Conservation (phyloP, 1,139 yeast genomes). For the Suhomyces coccinellae region DNA sequence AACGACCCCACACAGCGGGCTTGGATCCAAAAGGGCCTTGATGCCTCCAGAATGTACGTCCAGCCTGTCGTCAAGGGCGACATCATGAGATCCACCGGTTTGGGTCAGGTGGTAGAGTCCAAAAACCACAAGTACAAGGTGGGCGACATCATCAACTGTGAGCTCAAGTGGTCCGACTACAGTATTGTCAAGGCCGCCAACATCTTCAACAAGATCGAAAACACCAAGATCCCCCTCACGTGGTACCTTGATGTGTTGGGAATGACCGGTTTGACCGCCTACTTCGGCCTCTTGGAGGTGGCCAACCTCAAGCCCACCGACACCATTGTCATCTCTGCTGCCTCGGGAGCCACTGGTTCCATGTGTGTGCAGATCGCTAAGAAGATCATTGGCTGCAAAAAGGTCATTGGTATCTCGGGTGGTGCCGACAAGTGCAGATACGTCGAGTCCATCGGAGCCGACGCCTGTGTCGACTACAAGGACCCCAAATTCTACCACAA, state of each 20-base stretch:
- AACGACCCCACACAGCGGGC: constrained; percentile 69
- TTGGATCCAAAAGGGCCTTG: constrained; percentile 52
- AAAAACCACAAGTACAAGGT: constrained; percentile 6
- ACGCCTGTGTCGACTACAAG: constrained; percentile 52
- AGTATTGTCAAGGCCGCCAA: constrained; percentile 8
- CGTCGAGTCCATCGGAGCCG: constrained; percentile 35
- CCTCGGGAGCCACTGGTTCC: constrained; percentile 35
- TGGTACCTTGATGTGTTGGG: constrained; percentile 47
- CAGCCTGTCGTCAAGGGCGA: constrained; percentile 50
- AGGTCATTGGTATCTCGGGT: constrained; percentile 34
- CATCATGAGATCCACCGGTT: constrained; percentile 50
- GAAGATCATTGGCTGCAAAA: constrained; percentile 27
- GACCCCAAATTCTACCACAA: constrained; percentile 44
- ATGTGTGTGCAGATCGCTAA: constrained; percentile 34
- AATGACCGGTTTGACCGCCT: constrained; percentile 34
- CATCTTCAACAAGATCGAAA: constrained; percentile 13
- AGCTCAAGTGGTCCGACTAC: constrained; percentile 18
- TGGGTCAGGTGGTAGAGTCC: constrained; percentile 17
- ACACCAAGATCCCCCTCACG: constrained; percentile 19
- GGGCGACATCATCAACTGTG: constrained; percentile 15
- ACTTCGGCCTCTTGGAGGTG: constrained; percentile 28
- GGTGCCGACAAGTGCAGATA: constrained; percentile 29
- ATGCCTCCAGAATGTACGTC: constrained; percentile 45
- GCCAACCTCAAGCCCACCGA: constrained; percentile 28
- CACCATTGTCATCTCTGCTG: constrained; percentile 32